A percentile compares a stretch with the other conserved stretches of the same genome.
Conservation (phyloP, 1,139 yeast species). For the Lizanozyma gosingica region DNA sequence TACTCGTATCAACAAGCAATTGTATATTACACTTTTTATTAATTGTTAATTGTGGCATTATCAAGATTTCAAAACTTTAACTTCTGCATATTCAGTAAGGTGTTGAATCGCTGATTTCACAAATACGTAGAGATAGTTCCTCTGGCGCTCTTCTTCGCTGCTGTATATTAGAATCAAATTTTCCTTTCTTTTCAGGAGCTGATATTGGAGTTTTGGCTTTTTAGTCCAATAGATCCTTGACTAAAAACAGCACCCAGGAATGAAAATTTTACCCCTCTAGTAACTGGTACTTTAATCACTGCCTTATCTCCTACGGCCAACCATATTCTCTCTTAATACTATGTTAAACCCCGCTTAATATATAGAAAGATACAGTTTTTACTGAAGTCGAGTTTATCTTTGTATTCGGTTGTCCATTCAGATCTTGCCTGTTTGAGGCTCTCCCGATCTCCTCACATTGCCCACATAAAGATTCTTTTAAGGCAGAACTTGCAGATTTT, state of each 20-base stretch:
- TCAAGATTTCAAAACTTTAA: neutral
- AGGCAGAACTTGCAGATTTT: neutral
- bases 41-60: neutral
- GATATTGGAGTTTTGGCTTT: neutral
- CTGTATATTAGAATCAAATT: neutral
- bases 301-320: constrained; percentile 1
- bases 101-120: neutral
- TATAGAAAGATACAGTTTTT: neutral
- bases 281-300: constrained; percentile 1
- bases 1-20: neutral
- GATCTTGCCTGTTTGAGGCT: neutral
- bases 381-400: constrained; percentile 1
- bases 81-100: neutral
- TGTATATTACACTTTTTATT: neutral
- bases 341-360: neutral
- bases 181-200: neutral
- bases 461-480: neutral
- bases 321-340: neutral
- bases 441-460: neutral
- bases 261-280: constrained; percentile 1
- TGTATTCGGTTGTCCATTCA: neutral
- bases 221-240: constrained; percentile 1
- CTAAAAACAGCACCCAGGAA: constrained; percentile 1
- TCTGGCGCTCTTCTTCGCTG: neutral
- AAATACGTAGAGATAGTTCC: constrained; percentile 1